Percentiles rank a stretch among this genome's conserved stretches.
These are phyloP conservation scores for Naumovozyma castellii DNA, from an alignment of 805 yeast genomes.

Conservation along the genomic window DNA sequence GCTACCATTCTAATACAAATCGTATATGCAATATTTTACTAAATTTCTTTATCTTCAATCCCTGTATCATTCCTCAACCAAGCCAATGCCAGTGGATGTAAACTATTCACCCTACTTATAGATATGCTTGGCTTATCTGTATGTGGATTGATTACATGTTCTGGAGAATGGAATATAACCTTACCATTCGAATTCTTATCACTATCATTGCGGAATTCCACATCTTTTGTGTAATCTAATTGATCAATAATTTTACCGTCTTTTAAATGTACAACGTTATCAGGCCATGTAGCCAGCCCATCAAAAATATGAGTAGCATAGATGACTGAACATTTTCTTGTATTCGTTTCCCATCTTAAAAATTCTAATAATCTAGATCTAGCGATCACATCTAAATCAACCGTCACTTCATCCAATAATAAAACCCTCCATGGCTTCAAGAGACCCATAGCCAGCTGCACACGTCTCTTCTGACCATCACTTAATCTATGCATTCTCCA, in stretches of 20 bases:
- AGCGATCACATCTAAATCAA: slow-evolving; percentile 89
- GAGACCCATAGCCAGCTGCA: slow-evolving; percentile 88
- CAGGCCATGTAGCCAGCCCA: slow-evolving; percentile 88
- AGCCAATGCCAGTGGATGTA: slow-evolving; percentile 63
- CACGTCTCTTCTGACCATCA: slow-evolving; percentile 93
- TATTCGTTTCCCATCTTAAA: slow-evolving; percentile 60
- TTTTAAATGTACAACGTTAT: slow-evolving; percentile 66
- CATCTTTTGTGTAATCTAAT: slow-evolving; percentile 27
- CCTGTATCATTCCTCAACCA: slow-evolving; percentile 40
- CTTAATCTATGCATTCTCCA: slow-evolving; percentile 92
- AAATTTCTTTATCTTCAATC: slow-evolving; percentile 3
- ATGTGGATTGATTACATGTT: not conserved
- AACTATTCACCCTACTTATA: slow-evolving; percentile 33
- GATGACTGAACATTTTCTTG: slow-evolving; percentile 65
- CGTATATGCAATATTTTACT: too few relatives aligned
- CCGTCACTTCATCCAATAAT: slow-evolving; percentile 92
- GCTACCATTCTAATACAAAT: too few relatives aligned
- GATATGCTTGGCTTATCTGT: slow-evolving; percentile 7
- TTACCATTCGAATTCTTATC: slow-evolving; percentile 14
- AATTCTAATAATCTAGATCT: slow-evolving; percentile 65
- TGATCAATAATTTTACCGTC: slow-evolving; percentile 46
- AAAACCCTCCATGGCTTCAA: slow-evolving; percentile 82
- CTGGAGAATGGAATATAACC: slow-evolving; percentile 8
- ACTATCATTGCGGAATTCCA: slow-evolving; percentile 23
- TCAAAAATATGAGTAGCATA: slow-evolving; percentile 97